Base-by-base conservation (phyloP, 306 rosid genomes). In the Cucurbita argyrosperma region DNA sequence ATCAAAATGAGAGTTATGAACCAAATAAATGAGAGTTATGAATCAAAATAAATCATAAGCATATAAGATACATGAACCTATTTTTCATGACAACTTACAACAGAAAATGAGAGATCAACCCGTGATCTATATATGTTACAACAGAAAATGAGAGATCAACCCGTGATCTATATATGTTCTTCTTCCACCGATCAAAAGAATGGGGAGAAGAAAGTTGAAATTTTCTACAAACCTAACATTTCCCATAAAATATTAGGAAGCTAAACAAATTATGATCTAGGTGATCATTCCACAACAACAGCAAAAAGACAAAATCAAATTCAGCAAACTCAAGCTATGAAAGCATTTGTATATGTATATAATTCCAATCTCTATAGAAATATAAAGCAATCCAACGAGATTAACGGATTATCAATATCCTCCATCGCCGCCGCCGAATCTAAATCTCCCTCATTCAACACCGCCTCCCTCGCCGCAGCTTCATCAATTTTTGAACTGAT, bases 311-410 rank as follows among this genome's bases (percentile, higher is more conserved):
- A 16, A 62, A 39, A 62, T 43, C 5, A 35, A 65, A 45, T 19
- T 59, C 42, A 60, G 13, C 11, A 67, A 67, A 46, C 6, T 2
- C n/a, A 21, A 66, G 6, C 19, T 45, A 26, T 10, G 12, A 63
- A 37, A 15, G 7, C 65, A 59, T 16, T 30, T 6, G 30, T 64
- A 26, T 21, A 50, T 50, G 54, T 66, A 66, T 66, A 45, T 42
- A 11, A 11, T 39, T 66, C 37, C 54, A 21, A 43, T 75, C 30
- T 85, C 89, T 90, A 93, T 66, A 90, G 60, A 82, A 93, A 90
- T 79, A 93, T 93, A 77, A 93, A 93, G 73, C 97, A 93, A 76
- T 93, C 97, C 85, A 93, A 83, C 74, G 94, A 81, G 71, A 93
- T 89, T 67, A 89, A 85, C 54, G 96, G 97, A 77, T 90, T 90